Base-by-base conservation (phyloP, 192 early-diverging fungal species). In the Backusella tuberculispora region DNA sequence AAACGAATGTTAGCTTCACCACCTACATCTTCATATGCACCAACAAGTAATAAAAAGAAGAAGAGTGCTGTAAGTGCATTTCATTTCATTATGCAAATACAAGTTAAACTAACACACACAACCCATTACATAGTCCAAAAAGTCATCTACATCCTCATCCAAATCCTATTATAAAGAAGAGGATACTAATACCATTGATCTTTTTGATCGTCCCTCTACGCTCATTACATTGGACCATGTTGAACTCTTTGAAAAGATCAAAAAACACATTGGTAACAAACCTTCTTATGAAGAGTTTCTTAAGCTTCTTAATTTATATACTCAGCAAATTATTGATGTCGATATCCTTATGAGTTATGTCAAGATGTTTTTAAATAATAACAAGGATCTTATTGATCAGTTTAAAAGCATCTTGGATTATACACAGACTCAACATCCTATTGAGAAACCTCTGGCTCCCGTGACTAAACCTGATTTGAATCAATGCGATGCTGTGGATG, bases 221-320 rank as follows among this genome's bases (percentile, higher is more conserved):
- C 60, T 74, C 60, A 78, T 82, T 6, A 79, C 90, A 0, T 76
- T 84, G 13, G 95, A 97, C 47, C 97, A 99, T 76, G 84, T 95
- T 17, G 93, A 94, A 42, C 95, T 98, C 80, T 98, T 99, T 86
- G 96, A 98, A 69, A 89, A 91, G 17, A 92, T 93, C 75, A 97
- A 96, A 79, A 87, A 87, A 41, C 88, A 89, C 76, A 94, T 99
- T 53, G 89, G 90, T 2, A 93, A 94, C 85, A 95, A 95, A 66
- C 81, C 86, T 10, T 90, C 92, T 0, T 99, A 97, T 81, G 91
- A 92, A 79, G 96, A 98, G 76, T 99, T 99, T 78, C 86, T 99
- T 40, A 98, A 98, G 81, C 83, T 98, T 1, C 81, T 99, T 5
- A 97, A 97, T 63, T 80, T 98, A 44, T 98, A 93, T 81, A 96